Percentiles rank a stretch among this genome's conserved stretches.
Evolutionary conservation across 1,284 basidiomycete genomes (phyloP).

Genomic region (Sporisorium sorghi): DNA sequence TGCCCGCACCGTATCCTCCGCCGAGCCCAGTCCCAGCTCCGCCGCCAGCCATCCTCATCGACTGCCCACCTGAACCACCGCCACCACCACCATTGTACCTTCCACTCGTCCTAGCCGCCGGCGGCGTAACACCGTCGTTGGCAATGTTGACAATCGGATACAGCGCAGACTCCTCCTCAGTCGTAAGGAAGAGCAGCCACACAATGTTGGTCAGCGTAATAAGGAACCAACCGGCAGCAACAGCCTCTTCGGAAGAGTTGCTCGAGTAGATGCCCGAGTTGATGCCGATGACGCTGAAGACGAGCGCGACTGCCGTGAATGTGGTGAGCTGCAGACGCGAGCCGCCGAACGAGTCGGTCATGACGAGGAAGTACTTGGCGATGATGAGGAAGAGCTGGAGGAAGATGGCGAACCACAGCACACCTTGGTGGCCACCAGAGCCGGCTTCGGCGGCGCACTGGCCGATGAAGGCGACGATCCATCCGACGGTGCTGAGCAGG

Average conservation of each 20-base stretch:
- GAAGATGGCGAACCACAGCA: conserved; percentile 91
- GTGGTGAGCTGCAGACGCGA: conserved; percentile 85
- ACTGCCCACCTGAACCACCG: conserved; percentile 12
- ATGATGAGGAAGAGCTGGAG: conserved; percentile 84
- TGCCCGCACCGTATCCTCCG: conserved; percentile 43
- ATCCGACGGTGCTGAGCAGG: conserved; percentile 83
- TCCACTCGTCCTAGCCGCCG: conserved; percentile 74
- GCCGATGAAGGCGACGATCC: conserved; percentile 91
- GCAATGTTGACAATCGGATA: conserved; percentile 87
- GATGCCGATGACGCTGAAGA: conserved; percentile 85
- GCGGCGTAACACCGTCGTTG: conserved; percentile 84
- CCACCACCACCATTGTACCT: conserved; percentile 26
- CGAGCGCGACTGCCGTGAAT: conserved; percentile 86
- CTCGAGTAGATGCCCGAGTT: conserved; percentile 71
- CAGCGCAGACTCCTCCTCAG: conserved; percentile 88
- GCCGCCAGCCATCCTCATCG: conserved; percentile 43
- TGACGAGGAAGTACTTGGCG: conserved; percentile 83
- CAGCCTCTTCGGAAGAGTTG: conserved; percentile 72
- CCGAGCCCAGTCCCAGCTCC: conserved; percentile 15
- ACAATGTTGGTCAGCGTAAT: conserved; percentile 85
- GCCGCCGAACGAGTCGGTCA: conserved; percentile 83
- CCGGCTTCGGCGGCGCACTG: conserved; percentile 70
- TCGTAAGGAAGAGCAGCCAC: conserved; percentile 95
- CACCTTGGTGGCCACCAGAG: conserved; percentile 73
- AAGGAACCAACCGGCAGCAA: conserved; percentile 93